These are phyloP conservation scores for Poa pratensis DNA, from an alignment of 176 grass and related monocot genomes.

Conservation along the genomic window DNA sequence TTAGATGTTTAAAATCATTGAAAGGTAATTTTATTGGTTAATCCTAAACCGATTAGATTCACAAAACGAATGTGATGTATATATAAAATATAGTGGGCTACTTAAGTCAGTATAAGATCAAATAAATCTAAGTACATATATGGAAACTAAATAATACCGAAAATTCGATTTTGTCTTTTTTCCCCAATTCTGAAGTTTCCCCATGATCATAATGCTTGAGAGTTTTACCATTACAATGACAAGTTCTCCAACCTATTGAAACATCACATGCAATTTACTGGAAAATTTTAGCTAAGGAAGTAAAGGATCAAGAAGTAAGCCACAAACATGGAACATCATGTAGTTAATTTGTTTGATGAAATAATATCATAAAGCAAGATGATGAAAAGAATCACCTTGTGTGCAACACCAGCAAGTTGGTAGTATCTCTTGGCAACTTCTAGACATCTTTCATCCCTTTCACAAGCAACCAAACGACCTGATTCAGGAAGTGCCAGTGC, in stretches of 20 bases:
- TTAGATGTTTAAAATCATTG: conserved; percentile 13
- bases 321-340: neutral
- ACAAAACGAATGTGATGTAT: conserved; percentile 7
- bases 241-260: conserved; percentile 3
- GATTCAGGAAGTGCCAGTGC: conserved; percentile 88
- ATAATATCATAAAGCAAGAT: neutral
- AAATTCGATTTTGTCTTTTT: neutral
- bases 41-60: neutral
- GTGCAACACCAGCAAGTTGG: conserved; percentile 69
- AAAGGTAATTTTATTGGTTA: conserved; percentile 10
- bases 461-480: conserved; percentile 88
- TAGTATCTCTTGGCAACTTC: conserved; percentile 92
- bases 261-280: conserved; percentile 3
- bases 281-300: neutral
- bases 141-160: neutral
- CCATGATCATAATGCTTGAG: conserved; percentile 3
- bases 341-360: neutral
- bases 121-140: neutral
- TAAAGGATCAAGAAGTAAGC: neutral
- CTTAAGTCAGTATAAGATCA: conserved; percentile 1
- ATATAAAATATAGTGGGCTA: neutral
- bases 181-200: neutral
- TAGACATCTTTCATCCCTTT: conserved; percentile 81
- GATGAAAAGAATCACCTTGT: conserved; percentile 59
- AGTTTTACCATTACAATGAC: conserved; percentile 25